Conservation (phyloP, 495 filamentous ascomycete species). For the Daldinia caldariorum region DNA sequence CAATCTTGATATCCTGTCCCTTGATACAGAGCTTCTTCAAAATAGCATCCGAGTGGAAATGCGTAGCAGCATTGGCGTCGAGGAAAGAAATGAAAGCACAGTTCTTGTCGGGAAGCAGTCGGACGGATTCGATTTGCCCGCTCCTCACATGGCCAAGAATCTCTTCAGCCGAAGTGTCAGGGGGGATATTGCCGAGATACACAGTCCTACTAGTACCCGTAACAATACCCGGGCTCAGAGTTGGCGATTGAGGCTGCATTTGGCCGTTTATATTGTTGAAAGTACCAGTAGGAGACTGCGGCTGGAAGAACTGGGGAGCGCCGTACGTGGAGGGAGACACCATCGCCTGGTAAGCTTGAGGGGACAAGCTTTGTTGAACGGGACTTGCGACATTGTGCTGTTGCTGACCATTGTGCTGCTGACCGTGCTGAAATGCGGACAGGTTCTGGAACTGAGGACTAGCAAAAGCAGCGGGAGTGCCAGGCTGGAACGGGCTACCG, state of each 20-base stretch:
- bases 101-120: slow-evolving; percentile 97
- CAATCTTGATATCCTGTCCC: slow-evolving; percentile 99
- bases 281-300: slow-evolving; percentile 86
- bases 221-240: slow-evolving; percentile 79
- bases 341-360: slow-evolving; percentile 79
- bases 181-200: slow-evolving; percentile 96
- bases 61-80: slow-evolving; percentile 94
- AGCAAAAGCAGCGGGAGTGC: slow-evolving; percentile 86
- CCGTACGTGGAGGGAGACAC: slow-evolving; percentile 80
- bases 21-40: slow-evolving; percentile 98
- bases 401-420: slow-evolving; percentile 69
- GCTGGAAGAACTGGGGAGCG: slow-evolving; percentile 76
- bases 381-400: slow-evolving; percentile 63
- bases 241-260: slow-evolving; percentile 69
- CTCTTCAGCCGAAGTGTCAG: slow-evolving; percentile 97
- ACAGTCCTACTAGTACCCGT: slow-evolving; percentile 95
- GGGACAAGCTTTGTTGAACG: slow-evolving; percentile 66
- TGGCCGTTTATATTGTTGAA: slow-evolving; percentile 71
- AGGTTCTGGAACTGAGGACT: slow-evolving; percentile 92
- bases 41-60: slow-evolving; percentile 99
- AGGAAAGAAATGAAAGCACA: slow-evolving; percentile 99
- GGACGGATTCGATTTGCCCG: slow-evolving; percentile 97
- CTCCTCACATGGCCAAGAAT: slow-evolving; percentile 96
- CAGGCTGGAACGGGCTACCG: slow-evolving; percentile 95
- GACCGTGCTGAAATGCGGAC: slow-evolving; percentile 76